Percentiles rank a stretch among this genome's conserved stretches.
Evolutionary conservation across 2,329 filamentous ascomycete genomes (phyloP).

Genomic region (Fusarium sacchari): DNA sequence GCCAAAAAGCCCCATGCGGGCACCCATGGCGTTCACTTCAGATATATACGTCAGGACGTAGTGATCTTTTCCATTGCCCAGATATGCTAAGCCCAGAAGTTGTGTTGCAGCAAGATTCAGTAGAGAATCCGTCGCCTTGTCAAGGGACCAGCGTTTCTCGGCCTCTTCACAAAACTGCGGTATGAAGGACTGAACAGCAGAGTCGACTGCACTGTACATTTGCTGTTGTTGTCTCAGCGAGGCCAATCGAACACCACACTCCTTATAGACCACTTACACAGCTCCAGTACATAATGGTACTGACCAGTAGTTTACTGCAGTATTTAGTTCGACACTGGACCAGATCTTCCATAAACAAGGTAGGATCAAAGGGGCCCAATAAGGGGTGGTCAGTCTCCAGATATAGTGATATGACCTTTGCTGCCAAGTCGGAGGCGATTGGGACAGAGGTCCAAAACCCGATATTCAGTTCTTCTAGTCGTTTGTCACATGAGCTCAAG

Average conservation of each 20-base stretch:
- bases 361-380: slow-evolving; percentile 49
- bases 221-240: slow-evolving; percentile 14
- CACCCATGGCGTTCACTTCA: slow-evolving; percentile 45
- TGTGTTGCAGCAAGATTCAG: slow-evolving; percentile 46
- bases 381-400: slow-evolving; percentile 53
- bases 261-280: slow-evolving; percentile 11
- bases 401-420: slow-evolving; percentile 50
- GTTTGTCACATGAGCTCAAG: slow-evolving; percentile 36
- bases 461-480: slow-evolving; percentile 45
- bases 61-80: slow-evolving; percentile 51
- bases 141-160: slow-evolving; percentile 10
- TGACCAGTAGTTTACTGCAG: slow-evolving; percentile 13
- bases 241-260: not conserved
- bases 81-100: slow-evolving; percentile 48
- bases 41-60: slow-evolving; percentile 45
- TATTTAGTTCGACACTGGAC: slow-evolving; percentile 21
- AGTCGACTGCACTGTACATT: slow-evolving; percentile 15
- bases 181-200: not conserved
- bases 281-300: slow-evolving; percentile 20
- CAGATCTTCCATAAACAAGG: slow-evolving; percentile 50
- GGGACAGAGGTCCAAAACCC: slow-evolving; percentile 49
- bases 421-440: slow-evolving; percentile 45
- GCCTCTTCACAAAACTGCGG: slow-evolving; percentile 17
- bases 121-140: slow-evolving; percentile 19
- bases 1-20: slow-evolving; percentile 46